Base-by-base conservation (phyloP, 2,329 filamentous ascomycete species). In the Seiridium cupressi region DNA sequence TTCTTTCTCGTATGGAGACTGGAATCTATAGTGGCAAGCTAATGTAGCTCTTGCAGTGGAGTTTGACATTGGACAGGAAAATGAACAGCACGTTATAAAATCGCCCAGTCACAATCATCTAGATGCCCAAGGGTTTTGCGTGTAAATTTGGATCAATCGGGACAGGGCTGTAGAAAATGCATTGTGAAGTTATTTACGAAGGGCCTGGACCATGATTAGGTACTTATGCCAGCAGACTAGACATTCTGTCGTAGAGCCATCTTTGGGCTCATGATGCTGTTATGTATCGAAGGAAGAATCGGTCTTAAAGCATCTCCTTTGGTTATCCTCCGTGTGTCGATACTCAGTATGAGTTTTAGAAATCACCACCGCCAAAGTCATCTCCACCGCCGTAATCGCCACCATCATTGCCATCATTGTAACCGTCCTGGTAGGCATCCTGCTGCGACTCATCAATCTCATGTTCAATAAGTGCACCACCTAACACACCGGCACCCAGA, bases 401-500 rank as follows among this genome's bases (percentile, higher is more conserved):
- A 36, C 70, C 73, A 63, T 71, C 72, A 61, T 69, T 69, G 55
- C 79, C 80, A 0, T 81, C 74, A 46, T 76, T 67, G 59, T 82
- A 79, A 4, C 81, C 82, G 18, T 84, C 72, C 26, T 82, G 66
- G 66, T 86, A 89, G 36, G 84, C 83, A 4, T 85, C 79, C 61
- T 89, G 76, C 65, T 90, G 75, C 51, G 82, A 72, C 62, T 88
- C 84, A 59, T 90, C 77, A 55, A 93, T 80, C 1, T 88, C 88
- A 69, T 89, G 81, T 2, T 82, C 88, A 38, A 96, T 74, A 68
- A 96, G 63, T 63, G 86, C 84, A 59, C 93, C 93, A 66, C 92
- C 93, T 1, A 97, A 68, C 71, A 97, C 70, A 73, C 93, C 93
- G 64, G 89, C 93, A 66, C 92, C 93, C 3, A 91, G 74, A 77